Evolutionary conservation across 1,284 basidiomycete species (phyloP).

Genomic region (Amylostereum areolatum): DNA sequence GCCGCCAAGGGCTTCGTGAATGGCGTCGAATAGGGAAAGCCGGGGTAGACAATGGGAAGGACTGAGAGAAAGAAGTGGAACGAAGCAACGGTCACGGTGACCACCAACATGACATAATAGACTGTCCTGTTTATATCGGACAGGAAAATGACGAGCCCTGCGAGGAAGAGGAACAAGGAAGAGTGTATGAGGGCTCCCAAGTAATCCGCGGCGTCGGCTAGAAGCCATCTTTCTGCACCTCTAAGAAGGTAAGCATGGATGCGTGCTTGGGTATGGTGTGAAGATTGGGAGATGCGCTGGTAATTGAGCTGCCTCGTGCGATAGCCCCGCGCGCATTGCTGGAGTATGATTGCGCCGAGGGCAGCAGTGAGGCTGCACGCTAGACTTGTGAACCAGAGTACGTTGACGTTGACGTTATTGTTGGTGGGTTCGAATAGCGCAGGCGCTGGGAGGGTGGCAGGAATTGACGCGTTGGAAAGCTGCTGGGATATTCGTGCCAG

Average conservation of each 20-base stretch:
- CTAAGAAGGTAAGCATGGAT: neutral
- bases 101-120: neutral
- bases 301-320: constrained; percentile 25
- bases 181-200: neutral
- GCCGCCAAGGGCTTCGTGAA: too few relatives aligned
- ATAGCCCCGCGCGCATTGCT: neutral
- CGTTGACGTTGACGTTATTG: neutral
- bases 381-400: neutral
- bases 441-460: neutral
- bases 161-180: neutral
- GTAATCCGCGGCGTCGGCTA: neutral
- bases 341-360: neutral
- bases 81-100: neutral
- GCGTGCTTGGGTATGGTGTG: constrained; percentile 18
- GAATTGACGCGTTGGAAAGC: neutral
- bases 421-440: neutral
- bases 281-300: constrained; percentile 37
- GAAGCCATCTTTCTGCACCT: neutral
- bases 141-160: neutral
- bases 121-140: neutral
- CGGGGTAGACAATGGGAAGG: neutral
- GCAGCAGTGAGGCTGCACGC: neutral
- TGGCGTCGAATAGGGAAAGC: neutral
- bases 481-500: neutral
- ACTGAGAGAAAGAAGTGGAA: neutral